Conservation (phyloP, 768 basidiomycete species). For the Mycena polygramma region DNA sequence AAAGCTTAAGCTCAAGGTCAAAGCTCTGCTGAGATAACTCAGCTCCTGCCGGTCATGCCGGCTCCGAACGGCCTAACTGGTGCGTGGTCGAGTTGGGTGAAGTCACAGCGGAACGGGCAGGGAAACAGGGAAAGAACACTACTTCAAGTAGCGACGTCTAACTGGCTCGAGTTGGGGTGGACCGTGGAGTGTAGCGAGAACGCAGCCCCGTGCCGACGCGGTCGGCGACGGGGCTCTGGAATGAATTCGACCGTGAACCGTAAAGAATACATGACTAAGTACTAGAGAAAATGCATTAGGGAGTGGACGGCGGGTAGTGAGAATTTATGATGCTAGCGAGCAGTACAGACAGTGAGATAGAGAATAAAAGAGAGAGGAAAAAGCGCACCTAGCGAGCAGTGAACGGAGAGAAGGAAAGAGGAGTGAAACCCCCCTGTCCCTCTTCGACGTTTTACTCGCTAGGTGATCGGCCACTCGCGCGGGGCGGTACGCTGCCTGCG, state of each 20-base stretch:
- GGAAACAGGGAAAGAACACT: no score
- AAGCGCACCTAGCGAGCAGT: constrained; percentile 8
- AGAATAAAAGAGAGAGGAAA: background rate
- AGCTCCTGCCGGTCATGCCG: no score
- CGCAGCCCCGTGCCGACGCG: background rate
- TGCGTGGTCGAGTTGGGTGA: no score
- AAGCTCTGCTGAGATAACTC: no score
- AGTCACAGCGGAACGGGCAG: no score
- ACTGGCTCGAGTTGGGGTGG: background rate
- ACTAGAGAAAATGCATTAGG: background rate
- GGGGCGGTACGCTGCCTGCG: background rate
- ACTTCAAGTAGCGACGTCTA: no score
- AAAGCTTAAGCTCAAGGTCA: no score
- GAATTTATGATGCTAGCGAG: background rate
- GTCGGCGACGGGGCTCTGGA: constrained; percentile 4
- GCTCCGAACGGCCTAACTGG: no score
- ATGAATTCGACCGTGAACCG: background rate
- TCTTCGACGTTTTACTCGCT: background rate
- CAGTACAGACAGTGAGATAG: background rate
- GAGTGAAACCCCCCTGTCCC: background rate
- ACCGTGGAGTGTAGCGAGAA: background rate
- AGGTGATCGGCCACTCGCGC: constrained; percentile 3
- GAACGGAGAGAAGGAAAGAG: constrained; percentile 5
- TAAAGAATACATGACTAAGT: background rate
- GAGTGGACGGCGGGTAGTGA: background rate